phyloP scores from a whole-genome alignment of 2,329 filamentous ascomycete genomes.

The Esteya vermicola region DNA sequence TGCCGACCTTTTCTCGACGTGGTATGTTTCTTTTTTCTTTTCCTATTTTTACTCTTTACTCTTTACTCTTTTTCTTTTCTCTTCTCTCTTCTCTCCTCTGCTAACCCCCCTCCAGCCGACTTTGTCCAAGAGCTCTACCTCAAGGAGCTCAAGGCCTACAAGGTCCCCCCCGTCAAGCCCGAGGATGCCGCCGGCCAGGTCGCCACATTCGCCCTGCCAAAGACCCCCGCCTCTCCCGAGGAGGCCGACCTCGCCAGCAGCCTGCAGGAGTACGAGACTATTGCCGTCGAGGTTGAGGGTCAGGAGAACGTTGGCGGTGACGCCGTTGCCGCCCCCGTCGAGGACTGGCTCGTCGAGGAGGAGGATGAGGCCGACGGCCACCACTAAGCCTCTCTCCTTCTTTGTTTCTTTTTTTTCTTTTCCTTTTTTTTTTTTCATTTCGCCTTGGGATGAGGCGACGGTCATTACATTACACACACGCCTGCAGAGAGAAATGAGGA shows the following conservation, averaged over 20 bases:
- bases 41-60: neutral
- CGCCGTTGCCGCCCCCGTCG: constrained; percentile 40
- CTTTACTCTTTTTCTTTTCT: neutral
- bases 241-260: constrained; percentile 85
- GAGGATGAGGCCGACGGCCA: constrained; percentile 37
- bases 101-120: constrained; percentile 54
- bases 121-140: constrained; percentile 97
- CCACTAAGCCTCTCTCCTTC: no score
- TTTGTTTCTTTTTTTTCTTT: no score
- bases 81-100: neutral
- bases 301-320: constrained; percentile 50
- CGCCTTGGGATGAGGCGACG: no score
- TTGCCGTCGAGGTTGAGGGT: constrained; percentile 90
- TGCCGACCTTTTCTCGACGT: constrained; percentile 45
- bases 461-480: no score
- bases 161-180: constrained; percentile 69
- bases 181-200: constrained; percentile 83
- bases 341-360: constrained; percentile 78
- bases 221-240: constrained; percentile 77
- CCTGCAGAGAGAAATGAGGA: neutral
- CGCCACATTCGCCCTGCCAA: constrained; percentile 69
- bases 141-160: constrained; percentile 91
- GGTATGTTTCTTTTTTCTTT: constrained; percentile 28
- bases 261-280: constrained; percentile 86
- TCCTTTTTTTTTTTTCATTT: no score